Conservation (phyloP, 2,329 filamentous ascomycete species). For the Sordariomycetes sp. region DNA sequence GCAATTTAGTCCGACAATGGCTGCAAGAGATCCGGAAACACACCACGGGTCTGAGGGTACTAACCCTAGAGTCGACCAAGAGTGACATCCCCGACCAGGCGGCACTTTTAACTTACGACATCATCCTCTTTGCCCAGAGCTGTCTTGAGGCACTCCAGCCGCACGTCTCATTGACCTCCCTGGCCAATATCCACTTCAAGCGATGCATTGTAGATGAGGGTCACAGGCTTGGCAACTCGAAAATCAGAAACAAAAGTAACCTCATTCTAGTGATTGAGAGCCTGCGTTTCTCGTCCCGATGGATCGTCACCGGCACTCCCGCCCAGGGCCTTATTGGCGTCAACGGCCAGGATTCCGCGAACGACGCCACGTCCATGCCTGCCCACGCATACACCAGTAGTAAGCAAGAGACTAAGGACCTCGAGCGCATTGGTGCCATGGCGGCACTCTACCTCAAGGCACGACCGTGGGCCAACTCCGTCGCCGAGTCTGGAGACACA, state of each 20-base stretch:
- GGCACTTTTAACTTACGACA: conserved; percentile 53
- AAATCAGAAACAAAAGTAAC: conserved; percentile 38
- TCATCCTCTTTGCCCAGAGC: conserved; percentile 64
- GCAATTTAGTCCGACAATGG: conserved; percentile 80
- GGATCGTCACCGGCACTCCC: conserved; percentile 86
- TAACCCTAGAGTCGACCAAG: conserved; percentile 32
- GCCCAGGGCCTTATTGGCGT: conserved; percentile 72
- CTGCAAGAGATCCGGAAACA: conserved; percentile 68
- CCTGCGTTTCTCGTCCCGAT: conserved; percentile 57
- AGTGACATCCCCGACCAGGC: conserved; percentile 37
- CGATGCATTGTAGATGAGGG: conserved; percentile 88
- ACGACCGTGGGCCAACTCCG: conserved; percentile 62
- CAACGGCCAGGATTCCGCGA: neutral
- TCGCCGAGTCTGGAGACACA: conserved; percentile 36
- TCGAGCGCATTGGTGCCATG: conserved; percentile 53
- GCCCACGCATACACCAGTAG: neutral
- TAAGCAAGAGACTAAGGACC: conserved; percentile 46
- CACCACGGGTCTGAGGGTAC: conserved; percentile 48
- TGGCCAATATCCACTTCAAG: conserved; percentile 69
- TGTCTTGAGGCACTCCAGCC: conserved; percentile 51
- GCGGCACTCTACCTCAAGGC: conserved; percentile 60
- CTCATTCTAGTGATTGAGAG: conserved; percentile 35
- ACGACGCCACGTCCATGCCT: neutral
- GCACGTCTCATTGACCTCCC: conserved; percentile 18
- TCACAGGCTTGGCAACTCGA: conserved; percentile 64